phyloP scores from a whole-genome alignment of 2,329 filamentous ascomycete genomes.

The Lecanoromycetidae sp. region DNA sequence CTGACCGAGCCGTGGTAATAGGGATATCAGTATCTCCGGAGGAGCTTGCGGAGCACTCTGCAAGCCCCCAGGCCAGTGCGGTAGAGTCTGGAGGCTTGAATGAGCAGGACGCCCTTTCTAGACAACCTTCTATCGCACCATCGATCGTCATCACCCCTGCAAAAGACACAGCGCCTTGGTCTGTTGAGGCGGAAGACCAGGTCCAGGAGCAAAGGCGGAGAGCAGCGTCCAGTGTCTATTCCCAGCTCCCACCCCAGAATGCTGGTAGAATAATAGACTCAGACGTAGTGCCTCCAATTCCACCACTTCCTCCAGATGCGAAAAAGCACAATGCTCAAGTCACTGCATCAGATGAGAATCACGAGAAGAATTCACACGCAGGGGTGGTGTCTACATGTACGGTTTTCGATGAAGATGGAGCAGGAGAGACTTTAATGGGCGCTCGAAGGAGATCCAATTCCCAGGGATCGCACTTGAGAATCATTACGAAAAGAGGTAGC shows the following conservation, averaged over 20 bases:
- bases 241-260: slow-evolving; percentile 24
- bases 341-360: slow-evolving; percentile 6
- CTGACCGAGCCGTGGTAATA: slow-evolving; percentile 35
- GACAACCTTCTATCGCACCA: slow-evolving; percentile 25
- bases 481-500: slow-evolving; percentile 23
- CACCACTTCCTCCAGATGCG: slow-evolving; percentile 12
- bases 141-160: slow-evolving; percentile 34
- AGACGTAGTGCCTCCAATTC: slow-evolving; percentile 10
- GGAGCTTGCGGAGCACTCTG: slow-evolving; percentile 17
- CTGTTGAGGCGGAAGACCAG: slow-evolving; percentile 19
- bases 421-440: slow-evolving; percentile 19
- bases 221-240: slow-evolving; percentile 34
- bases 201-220: slow-evolving; percentile 23
- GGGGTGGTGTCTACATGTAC: slow-evolving; percentile 27
- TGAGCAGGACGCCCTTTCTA: slow-evolving; percentile 20
- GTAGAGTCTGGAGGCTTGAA: slow-evolving; percentile 8
- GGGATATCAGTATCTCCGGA: slow-evolving; percentile 30
- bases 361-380: slow-evolving; percentile 17
- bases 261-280: slow-evolving; percentile 1
- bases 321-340: neutral
- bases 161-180: slow-evolving; percentile 29
- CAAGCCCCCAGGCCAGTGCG: slow-evolving; percentile 21
- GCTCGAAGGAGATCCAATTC: slow-evolving; percentile 21
- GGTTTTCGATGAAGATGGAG: slow-evolving; percentile 29
- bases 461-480: slow-evolving; percentile 24